A percentile compares a stretch with the other conserved stretches of the same genome.
These are phyloP conservation scores for Eremomyces bilateralis DNA, from an alignment of 495 filamentous ascomycete species.

Conservation along the genomic window DNA sequence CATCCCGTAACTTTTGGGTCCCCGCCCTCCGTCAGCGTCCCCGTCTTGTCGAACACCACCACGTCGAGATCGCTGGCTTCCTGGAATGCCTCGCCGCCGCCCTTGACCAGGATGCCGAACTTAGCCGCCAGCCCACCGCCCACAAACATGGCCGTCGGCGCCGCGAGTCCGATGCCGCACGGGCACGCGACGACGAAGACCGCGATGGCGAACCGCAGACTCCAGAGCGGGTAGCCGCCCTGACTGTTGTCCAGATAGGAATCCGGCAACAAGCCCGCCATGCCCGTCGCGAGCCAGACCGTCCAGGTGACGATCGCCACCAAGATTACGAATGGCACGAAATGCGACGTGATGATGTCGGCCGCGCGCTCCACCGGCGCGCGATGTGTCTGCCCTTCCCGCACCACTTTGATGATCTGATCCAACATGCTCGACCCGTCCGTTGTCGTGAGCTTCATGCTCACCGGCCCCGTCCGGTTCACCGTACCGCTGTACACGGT, in stretches of 20 bases:
- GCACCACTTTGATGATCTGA: slow-evolving; percentile 70
- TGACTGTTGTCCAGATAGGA: slow-evolving; percentile 42
- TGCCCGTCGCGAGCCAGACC: slow-evolving; percentile 58
- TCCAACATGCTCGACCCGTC: slow-evolving; percentile 77
- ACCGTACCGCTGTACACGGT: slow-evolving; percentile 68
- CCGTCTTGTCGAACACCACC: slow-evolving; percentile 92
- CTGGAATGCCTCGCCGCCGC: slow-evolving; percentile 91
- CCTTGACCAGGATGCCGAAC: slow-evolving; percentile 77
- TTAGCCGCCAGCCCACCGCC: slow-evolving; percentile 74
- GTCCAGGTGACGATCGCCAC: slow-evolving; percentile 68
- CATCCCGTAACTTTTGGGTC: slow-evolving; percentile 60
- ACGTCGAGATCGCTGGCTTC: slow-evolving; percentile 71
- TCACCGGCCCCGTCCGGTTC: slow-evolving; percentile 52
- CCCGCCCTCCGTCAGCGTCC: slow-evolving; percentile 71
- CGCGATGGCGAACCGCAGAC: slow-evolving; percentile 76
- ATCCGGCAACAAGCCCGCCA: slow-evolving; percentile 39
- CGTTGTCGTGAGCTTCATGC: slow-evolving; percentile 44
- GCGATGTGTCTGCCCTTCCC: slow-evolving; percentile 72
- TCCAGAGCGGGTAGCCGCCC: slow-evolving; percentile 73
- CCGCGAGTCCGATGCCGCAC: slow-evolving; percentile 78
- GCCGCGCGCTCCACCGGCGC: slow-evolving; percentile 76
- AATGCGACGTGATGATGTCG: slow-evolving; percentile 66
- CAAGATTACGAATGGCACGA: slow-evolving; percentile 67
- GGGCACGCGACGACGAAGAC: slow-evolving; percentile 93
- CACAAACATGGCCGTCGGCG: slow-evolving; percentile 84